These are phyloP conservation scores for Metschnikowia cerradonensis DNA, from an alignment of 805 yeast species.

Conservation along the genomic window DNA sequence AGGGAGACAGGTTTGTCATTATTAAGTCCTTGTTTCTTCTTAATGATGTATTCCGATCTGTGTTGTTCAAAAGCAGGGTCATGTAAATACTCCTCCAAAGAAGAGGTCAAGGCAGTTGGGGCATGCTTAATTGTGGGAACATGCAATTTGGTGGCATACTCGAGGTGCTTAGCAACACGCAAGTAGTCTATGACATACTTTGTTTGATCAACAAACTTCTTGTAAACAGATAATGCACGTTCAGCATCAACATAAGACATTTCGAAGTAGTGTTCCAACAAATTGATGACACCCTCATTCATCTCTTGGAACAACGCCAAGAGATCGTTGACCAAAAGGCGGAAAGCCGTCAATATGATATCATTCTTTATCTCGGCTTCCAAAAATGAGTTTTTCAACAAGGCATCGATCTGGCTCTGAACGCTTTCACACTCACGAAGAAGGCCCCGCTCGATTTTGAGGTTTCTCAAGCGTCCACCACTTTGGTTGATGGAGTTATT, in stretches of 20 bases:
- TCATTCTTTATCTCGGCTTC: slow-evolving; percentile 85
- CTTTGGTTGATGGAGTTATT: slow-evolving; percentile 42
- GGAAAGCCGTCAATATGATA: slow-evolving; percentile 74
- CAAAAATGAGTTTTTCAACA: slow-evolving; percentile 68
- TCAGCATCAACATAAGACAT: slow-evolving; percentile 84
- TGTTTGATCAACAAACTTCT: slow-evolving; percentile 79
- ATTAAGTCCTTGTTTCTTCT: slow-evolving; percentile 39
- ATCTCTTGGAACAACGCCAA: slow-evolving; percentile 81
- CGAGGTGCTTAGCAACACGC: slow-evolving; percentile 84
- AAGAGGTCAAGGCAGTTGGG: slow-evolving; percentile 84
- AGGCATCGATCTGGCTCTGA: slow-evolving; percentile 71
- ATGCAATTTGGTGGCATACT: slow-evolving; percentile 78
- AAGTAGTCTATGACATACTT: slow-evolving; percentile 82
- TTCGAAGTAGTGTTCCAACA: slow-evolving; percentile 92
- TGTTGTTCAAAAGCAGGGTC: slow-evolving; percentile 83
- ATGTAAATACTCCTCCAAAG: slow-evolving; percentile 81
- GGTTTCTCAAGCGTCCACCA: slow-evolving; percentile 59
- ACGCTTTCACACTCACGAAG: slow-evolving; percentile 83
- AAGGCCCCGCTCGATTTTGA: slow-evolving; percentile 73
- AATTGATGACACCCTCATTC: slow-evolving; percentile 93
- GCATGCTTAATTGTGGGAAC: slow-evolving; percentile 97
- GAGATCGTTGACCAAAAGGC: slow-evolving; percentile 86
- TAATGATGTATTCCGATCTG: slow-evolving; percentile 71
- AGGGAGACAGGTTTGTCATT: not conserved
- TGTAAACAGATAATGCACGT: slow-evolving; percentile 79